These are phyloP conservation scores for Lactuca saligna DNA, from an alignment of 129 eudicot genomes.

Conservation along the genomic window DNA sequence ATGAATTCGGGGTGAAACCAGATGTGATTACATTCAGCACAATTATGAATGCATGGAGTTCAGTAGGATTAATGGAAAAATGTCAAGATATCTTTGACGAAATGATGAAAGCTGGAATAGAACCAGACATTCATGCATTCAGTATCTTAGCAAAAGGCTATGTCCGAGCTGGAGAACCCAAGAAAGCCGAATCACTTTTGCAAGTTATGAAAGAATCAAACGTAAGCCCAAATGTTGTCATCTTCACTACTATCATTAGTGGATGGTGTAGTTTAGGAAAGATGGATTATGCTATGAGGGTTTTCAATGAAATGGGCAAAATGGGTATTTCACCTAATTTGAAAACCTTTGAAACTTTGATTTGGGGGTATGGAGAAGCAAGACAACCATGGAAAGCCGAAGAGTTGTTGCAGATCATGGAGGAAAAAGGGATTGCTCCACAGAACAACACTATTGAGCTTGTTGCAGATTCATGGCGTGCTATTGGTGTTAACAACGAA, in stretches of 20 bases:
- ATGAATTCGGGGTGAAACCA: conserved; percentile 82
- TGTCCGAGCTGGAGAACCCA: conserved; percentile 83
- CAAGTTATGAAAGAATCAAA: conserved; percentile 49
- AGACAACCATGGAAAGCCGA: conserved; percentile 94
- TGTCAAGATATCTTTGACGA: conserved; percentile 84
- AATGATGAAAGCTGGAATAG: conserved; percentile 65
- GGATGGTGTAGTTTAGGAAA: conserved; percentile 93
- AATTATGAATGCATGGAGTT: conserved; percentile 93
- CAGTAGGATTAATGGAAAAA: conserved; percentile 81
- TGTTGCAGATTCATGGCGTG: conserved; percentile 86
- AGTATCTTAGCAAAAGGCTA: conserved; percentile 94
- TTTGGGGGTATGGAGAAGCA: conserved; percentile 95
- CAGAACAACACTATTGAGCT: conserved; percentile 61
- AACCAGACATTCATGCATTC: conserved; percentile 76
- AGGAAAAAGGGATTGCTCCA: conserved; percentile 51
- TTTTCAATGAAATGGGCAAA: conserved; percentile 60
- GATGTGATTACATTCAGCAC: conserved; percentile 93
- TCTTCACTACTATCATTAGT: conserved; percentile 87
- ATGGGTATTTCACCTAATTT: conserved; percentile 67
- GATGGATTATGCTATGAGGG: conserved; percentile 65
- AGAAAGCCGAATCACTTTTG: conserved; percentile 69
- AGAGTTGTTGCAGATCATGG: conserved; percentile 62
- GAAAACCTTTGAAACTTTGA: conserved; percentile 82
- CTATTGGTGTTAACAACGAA: conserved; percentile 60
- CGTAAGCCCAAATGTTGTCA: conserved; percentile 75